Percentiles rank a stretch among this genome's conserved stretches.
phyloP scores from a whole-genome alignment of 2,329 filamentous ascomycete species.

The Beauveria caledonica region DNA sequence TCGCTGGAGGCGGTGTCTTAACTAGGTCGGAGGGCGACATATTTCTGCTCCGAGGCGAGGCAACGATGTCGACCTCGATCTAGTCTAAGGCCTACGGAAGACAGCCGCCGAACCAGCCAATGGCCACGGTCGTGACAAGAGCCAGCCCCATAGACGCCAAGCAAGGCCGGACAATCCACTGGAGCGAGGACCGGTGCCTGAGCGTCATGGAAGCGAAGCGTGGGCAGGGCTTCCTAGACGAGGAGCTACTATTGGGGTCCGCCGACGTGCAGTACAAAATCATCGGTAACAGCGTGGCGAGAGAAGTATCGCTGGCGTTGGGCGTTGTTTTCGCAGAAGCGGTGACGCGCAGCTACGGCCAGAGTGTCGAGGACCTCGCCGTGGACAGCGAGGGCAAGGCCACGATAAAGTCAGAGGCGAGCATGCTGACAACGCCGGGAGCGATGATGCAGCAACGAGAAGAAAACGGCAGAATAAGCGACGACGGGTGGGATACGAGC shows the following conservation, averaged over 20 bases:
- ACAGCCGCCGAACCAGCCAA: conserved; percentile 41
- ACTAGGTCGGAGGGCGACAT: conserved; percentile 29
- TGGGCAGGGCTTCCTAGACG: conserved; percentile 61
- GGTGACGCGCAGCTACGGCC: conserved; percentile 20
- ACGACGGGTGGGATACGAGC: background rate
- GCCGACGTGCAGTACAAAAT: conserved; percentile 50
- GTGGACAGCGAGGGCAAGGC: background rate
- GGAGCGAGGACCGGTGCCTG: conserved; percentile 52
- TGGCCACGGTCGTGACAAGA: conserved; percentile 55
- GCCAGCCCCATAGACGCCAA: conserved; percentile 45
- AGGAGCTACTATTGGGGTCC: conserved; percentile 61
- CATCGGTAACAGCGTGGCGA: conserved; percentile 69
- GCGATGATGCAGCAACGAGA: background rate
- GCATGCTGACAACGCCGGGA: too few species aligned
- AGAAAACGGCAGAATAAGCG: background rate
- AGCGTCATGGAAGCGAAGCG: conserved; percentile 59
- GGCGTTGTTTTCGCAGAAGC: conserved; percentile 57
- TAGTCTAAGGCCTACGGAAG: conserved; percentile 44
- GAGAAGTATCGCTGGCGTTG: conserved; percentile 57
- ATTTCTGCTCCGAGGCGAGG: conserved; percentile 32
- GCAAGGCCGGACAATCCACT: conserved; percentile 52
- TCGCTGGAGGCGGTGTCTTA: conserved; percentile 22
- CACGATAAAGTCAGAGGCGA: too few species aligned
- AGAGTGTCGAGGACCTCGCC: background rate
- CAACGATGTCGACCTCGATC: conserved; percentile 24